Conservation (phyloP, 225 moss, liverwort and hornwort species). For the Pseudoscleropodium purum region DNA sequence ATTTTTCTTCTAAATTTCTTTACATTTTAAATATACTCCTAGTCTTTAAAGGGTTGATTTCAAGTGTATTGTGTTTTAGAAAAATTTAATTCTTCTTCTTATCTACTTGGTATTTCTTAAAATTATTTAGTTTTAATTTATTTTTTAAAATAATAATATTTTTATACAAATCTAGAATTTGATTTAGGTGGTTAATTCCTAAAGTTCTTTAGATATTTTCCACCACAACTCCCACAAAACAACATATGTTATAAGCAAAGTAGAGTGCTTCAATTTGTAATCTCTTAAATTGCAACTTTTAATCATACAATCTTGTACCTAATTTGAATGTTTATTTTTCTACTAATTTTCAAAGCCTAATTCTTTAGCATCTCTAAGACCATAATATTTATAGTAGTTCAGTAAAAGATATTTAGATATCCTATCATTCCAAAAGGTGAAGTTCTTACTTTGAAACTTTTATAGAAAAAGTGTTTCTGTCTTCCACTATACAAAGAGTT, state of each 20-base stretch:
- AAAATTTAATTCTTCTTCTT: neutral
- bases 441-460: neutral
- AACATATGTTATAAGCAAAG: neutral
- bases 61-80: neutral
- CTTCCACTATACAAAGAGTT: rapidly evolving
- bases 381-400: neutral
- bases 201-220: neutral
- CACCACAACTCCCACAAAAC: rapidly evolving
- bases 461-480: neutral
- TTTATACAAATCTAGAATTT: neutral
- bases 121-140: neutral
- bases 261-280: neutral
- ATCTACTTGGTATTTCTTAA: neutral
- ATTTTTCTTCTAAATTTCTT: neutral
- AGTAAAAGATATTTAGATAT: neutral
- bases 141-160: neutral
- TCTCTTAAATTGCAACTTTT: neutral
- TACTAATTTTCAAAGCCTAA: neutral
- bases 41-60: neutral
- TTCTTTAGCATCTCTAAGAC: neutral
- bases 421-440: neutral
- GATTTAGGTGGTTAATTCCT: neutral
- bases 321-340: neutral
- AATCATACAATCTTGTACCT: too few species aligned
- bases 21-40: too few species aligned